Conservation (phyloP, 2,329 filamentous ascomycete species). For the Arthrobotrys sphaeroides region DNA sequence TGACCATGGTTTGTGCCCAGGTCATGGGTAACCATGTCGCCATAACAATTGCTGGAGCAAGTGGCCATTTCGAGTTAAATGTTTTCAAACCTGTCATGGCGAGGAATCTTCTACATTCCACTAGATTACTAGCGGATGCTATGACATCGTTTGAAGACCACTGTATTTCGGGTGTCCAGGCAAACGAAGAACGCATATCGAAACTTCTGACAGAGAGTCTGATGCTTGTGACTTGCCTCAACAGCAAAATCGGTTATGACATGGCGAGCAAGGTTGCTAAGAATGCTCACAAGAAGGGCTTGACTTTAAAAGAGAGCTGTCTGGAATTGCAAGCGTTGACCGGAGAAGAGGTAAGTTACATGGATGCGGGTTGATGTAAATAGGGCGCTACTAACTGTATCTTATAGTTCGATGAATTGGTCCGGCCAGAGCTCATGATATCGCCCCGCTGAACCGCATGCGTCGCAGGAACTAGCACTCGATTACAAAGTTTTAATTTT, state of each 20-base stretch:
- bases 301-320: constrained; percentile 91
- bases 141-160: constrained; percentile 97
- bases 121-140: constrained; percentile 84
- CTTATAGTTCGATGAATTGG: constrained; percentile 77
- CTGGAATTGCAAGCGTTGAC: constrained; percentile 91
- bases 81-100: constrained; percentile 99
- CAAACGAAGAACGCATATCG: constrained; percentile 91
- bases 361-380: neutral
- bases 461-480: neutral
- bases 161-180: constrained; percentile 84
- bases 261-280: constrained; percentile 97
- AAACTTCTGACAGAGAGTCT: constrained; percentile 94
- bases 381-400: constrained; percentile 1
- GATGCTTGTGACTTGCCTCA: constrained; percentile 97
- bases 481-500: neutral
- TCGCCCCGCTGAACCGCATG: constrained; percentile 68
- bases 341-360: constrained; percentile 70
- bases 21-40: constrained; percentile 98
- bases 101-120: constrained; percentile 91
- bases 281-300: constrained; percentile 98
- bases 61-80: constrained; percentile 98
- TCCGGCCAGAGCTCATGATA: constrained; percentile 95
- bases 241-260: constrained; percentile 96
- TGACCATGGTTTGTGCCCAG: constrained; percentile 97
- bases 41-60: constrained; percentile 91